Base-by-base conservation (phyloP, 2,329 filamentous ascomycete species). In the Onygenales sp. region DNA sequence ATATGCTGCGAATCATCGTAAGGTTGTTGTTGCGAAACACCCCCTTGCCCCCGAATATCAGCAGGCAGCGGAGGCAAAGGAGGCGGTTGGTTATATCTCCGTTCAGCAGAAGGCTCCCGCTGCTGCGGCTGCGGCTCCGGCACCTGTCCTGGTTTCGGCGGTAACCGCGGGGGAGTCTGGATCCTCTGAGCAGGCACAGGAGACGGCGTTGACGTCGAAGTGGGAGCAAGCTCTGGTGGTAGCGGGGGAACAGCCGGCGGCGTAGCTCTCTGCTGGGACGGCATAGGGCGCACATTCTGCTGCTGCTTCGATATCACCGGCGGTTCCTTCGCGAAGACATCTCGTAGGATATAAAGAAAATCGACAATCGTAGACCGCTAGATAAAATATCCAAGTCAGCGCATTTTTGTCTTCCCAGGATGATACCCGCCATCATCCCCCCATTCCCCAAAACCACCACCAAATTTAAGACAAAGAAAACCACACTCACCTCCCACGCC, bases 251-350 rank as follows among this genome's bases (percentile, higher is more conserved):
- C 70, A 10, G 85, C 83, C 35, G 86, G 86, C 48, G 84, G 82
- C 54, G 75, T 72, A 32, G 65, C 62, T n/a, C 58, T 57, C 39
- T 62, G 60, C 46, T 60, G 60, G 8, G 67, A 54, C n/a, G 45
- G 14, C 35, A 61, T 63, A 41, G 59, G 57, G 38, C 64, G 64
- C 21, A 69, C 66, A n/a, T 70, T 63, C 44, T 65, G 64, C 27
- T 69, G 61, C 42, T 69, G 83, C 60, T 83, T 84, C 36, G 90
- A 83, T 56, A 93, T 83, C 3, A 97, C 88, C 0, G 93, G 93
- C 7, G 93, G 93, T 64, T 98, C 93, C 71, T 94, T 95, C 39
- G 90, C 86, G 66, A 98, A 98, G 21, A 97, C 78, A 52, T 93
- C 89, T 60, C 86, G 81, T 3, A 98, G 72, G 32, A 95, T 86